Conservation (phyloP, 257 asterid species). For the Thymus quinquecostatus region DNA sequence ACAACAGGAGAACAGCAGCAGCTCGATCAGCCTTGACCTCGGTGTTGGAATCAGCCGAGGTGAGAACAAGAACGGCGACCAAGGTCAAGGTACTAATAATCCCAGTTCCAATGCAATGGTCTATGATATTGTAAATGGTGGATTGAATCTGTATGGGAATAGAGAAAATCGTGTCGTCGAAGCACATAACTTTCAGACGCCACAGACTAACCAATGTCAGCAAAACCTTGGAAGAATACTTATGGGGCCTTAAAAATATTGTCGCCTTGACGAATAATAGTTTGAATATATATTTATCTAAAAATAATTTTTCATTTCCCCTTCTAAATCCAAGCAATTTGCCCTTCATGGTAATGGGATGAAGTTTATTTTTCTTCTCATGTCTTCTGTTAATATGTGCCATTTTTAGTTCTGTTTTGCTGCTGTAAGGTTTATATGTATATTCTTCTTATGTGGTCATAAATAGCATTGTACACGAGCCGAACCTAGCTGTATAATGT, state of each 20-base stretch:
- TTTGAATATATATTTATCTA: slow-evolving; percentile 21
- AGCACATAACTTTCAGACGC: slow-evolving; percentile 53
- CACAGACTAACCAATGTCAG: slow-evolving; percentile 47
- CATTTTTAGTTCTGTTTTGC: background rate
- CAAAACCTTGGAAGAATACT: slow-evolving; percentile 62
- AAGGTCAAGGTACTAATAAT: background rate
- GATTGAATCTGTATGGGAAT: slow-evolving; percentile 53
- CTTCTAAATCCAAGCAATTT: slow-evolving; percentile 1
- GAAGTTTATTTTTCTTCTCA: background rate
- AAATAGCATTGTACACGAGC: no score
- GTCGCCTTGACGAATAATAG: slow-evolving; percentile 24
- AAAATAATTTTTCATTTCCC: slow-evolving; percentile 20
- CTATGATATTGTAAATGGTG: slow-evolving; percentile 51
- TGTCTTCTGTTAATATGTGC: background rate
- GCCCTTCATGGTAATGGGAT: slow-evolving; percentile 18
- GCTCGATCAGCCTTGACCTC: slow-evolving; percentile 73
- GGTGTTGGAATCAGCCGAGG: slow-evolving; percentile 73
- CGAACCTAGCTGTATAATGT: no score
- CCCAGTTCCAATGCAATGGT: background rate
- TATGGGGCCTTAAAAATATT: slow-evolving; percentile 47
- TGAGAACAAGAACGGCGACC: slow-evolving; percentile 46
- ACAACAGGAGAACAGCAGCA: slow-evolving; percentile 45
- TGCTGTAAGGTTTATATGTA: background rate
- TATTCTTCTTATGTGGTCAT: background rate
- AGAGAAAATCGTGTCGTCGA: slow-evolving; percentile 49